phyloP scores from a whole-genome alignment of 768 basidiomycete species.

The Tulasnella calospora region DNA sequence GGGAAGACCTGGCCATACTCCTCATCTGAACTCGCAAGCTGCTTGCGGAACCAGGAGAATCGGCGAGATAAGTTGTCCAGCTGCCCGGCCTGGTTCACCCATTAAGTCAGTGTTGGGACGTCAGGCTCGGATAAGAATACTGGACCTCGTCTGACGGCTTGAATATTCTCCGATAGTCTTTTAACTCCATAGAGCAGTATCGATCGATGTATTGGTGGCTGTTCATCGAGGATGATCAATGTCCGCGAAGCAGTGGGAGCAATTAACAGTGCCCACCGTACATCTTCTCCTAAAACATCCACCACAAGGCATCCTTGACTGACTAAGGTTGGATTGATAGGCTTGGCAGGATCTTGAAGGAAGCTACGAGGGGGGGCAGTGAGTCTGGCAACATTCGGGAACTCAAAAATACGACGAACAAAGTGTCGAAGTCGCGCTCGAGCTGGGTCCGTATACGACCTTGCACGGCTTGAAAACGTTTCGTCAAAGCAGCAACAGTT shows the following conservation, averaged over 20 bases:
- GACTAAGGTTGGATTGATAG: slow-evolving; percentile 59
- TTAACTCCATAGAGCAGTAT: slow-evolving; percentile 82
- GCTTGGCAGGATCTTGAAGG: slow-evolving; percentile 64
- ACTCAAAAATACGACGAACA: slow-evolving; percentile 51
- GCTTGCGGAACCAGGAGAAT: slow-evolving; percentile 90
- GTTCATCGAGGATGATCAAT: not conserved
- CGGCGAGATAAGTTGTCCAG: slow-evolving; percentile 89
- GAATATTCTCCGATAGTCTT: slow-evolving; percentile 96
- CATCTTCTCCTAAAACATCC: slow-evolving; percentile 82
- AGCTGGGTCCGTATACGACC: slow-evolving; percentile 74
- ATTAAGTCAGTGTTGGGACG: not conserved
- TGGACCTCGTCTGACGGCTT: slow-evolving; percentile 76
- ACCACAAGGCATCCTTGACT: slow-evolving; percentile 82
- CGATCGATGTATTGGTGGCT: slow-evolving; percentile 72
- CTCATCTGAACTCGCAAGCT: slow-evolving; percentile 79
- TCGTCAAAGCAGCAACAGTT: slow-evolving; percentile 70
- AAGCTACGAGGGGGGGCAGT: slow-evolving; percentile 50
- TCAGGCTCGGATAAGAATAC: not conserved
- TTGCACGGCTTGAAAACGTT: slow-evolving; percentile 75
- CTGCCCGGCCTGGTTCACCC: slow-evolving; percentile 61
- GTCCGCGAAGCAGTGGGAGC: not conserved
- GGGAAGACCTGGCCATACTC: slow-evolving; percentile 85
- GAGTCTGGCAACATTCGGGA: not conserved
- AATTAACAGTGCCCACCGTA: slow-evolving; percentile 44
- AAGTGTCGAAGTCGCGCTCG: slow-evolving; percentile 86